These are phyloP conservation scores for Dryadomyces quercus-mongolicae DNA, from an alignment of 2,329 filamentous ascomycete genomes.

Conservation along the genomic window DNA sequence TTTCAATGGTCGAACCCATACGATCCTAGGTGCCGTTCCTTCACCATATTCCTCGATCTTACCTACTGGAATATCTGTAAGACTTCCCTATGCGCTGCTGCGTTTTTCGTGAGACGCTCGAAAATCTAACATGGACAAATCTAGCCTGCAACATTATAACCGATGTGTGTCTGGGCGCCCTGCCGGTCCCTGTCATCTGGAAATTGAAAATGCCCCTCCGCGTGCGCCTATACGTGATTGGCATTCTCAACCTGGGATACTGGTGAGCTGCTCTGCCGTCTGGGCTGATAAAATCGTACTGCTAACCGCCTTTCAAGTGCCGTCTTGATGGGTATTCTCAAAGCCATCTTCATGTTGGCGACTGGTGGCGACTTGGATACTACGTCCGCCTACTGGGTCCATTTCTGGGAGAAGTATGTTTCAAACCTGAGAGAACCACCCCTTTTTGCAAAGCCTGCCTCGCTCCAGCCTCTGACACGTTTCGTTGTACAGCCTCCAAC, in stretches of 20 bases:
- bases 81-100: neutral
- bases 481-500: slow-evolving; percentile 13
- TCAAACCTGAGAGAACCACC: neutral
- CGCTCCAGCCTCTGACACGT: neutral
- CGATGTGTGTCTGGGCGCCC: slow-evolving; percentile 17
- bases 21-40: slow-evolving; percentile 12
- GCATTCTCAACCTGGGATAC: slow-evolving; percentile 19
- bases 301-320: slow-evolving; percentile 10
- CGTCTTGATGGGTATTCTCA: slow-evolving; percentile 18
- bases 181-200: slow-evolving; percentile 21
- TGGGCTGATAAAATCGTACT: neutral
- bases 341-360: slow-evolving; percentile 18
- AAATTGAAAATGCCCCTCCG: slow-evolving; percentile 16
- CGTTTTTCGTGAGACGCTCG: neutral
- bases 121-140: neutral
- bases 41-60: slow-evolving; percentile 12
- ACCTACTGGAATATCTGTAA: slow-evolving; percentile 11
- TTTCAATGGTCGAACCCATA: slow-evolving; percentile 15
- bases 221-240: slow-evolving; percentile 16
- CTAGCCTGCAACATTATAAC: slow-evolving; percentile 19
- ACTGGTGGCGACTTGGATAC: slow-evolving; percentile 17
- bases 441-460: neutral
- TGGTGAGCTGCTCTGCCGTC: slow-evolving; percentile 13
- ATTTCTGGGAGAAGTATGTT: slow-evolving; percentile 5
- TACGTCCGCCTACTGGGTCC: slow-evolving; percentile 11